Percentiles rank a stretch among this genome's conserved stretches.
Evolutionary conservation across 768 basidiomycete genomes (phyloP).

Genomic region (Russula foetens): DNA sequence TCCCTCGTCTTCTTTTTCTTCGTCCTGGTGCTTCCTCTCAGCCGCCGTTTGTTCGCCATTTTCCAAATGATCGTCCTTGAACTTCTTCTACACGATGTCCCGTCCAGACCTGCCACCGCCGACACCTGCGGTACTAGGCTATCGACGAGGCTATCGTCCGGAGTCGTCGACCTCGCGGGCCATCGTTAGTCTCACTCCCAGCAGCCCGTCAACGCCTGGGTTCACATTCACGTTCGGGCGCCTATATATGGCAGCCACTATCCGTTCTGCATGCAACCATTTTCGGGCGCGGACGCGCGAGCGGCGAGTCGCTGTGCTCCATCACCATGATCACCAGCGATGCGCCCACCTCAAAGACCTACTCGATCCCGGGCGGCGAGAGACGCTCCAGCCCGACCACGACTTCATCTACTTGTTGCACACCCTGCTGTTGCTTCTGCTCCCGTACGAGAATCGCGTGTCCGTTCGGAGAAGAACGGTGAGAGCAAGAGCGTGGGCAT

Average conservation of each 20-base stretch:
- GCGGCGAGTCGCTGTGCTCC: constrained; percentile 39
- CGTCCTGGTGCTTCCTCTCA: neutral
- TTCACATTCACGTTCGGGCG: constrained; percentile 36
- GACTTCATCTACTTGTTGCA: no score
- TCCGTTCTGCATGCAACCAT: constrained; percentile 70
- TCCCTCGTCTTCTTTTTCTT: no score
- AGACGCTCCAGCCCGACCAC: constrained; percentile 39
- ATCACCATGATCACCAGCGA: constrained; percentile 22
- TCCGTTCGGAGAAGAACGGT: neutral
- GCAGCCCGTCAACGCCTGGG: constrained; percentile 11
- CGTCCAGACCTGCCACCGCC: constrained; percentile 74
- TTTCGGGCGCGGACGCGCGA: constrained; percentile 60
- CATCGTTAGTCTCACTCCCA: constrained; percentile 29
- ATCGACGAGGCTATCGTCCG: no score
- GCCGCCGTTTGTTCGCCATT: constrained; percentile 61
- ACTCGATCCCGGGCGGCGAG: constrained; percentile 70
- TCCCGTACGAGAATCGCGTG: constrained; percentile 26
- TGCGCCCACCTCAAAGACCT: constrained; percentile 72
- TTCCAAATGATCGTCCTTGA: constrained; percentile 85
- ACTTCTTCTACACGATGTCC: constrained; percentile 75
- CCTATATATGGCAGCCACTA: constrained; percentile 45
- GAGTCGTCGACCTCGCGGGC: no score
- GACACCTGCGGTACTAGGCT: no score
- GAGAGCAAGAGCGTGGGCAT: constrained; percentile 6
- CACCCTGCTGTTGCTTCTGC: no score